A percentile compares a stretch with the other conserved stretches of the same genome.
phyloP scores from a whole-genome alignment of 1,284 basidiomycete species.

The Anthracocystis setariae region DNA sequence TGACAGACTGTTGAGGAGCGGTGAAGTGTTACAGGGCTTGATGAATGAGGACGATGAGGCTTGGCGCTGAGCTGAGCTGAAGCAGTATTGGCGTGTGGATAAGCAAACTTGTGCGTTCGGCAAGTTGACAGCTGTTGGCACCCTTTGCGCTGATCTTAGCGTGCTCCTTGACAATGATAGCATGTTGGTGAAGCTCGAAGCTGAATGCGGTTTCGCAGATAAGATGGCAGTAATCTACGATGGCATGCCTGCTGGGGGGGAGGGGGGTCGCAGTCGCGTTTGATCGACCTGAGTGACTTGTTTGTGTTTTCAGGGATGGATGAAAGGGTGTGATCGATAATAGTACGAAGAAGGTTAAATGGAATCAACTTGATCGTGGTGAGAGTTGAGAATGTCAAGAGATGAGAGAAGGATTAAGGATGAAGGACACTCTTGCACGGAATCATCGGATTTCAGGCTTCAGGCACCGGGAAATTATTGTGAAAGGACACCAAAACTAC shows the following conservation, averaged over 20 bases:
- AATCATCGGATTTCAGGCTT: too few species aligned
- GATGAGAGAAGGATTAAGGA: too few species aligned
- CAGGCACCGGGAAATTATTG: neutral
- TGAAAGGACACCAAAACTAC: slow-evolving; percentile 6
- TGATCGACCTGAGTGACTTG: too few species aligned
- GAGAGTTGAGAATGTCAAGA: too few species aligned
- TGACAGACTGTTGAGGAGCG: neutral
- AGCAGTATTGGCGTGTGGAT: neutral
- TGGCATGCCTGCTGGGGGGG: slow-evolving; percentile 11
- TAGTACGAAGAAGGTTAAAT: too few species aligned
- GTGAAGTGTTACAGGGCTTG: neutral
- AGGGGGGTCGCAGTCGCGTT: neutral
- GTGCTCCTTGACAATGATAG: slow-evolving; percentile 12
- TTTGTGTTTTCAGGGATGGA: too few species aligned
- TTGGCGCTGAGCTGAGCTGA: slow-evolving; percentile 1
- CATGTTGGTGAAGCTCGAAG: slow-evolving; percentile 7
- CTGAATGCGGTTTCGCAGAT: neutral
- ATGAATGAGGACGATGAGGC: neutral
- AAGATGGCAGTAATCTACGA: neutral
- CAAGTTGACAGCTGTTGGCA: neutral
- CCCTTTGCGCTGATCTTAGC: slow-evolving; percentile 3
- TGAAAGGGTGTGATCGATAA: neutral
- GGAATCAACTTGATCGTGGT: too few species aligned
- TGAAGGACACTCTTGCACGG: too few species aligned
- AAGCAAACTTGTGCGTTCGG: neutral